Base-by-base conservation (phyloP, 2,329 filamentous ascomycete genomes). In the Penicillium sp. region DNA sequence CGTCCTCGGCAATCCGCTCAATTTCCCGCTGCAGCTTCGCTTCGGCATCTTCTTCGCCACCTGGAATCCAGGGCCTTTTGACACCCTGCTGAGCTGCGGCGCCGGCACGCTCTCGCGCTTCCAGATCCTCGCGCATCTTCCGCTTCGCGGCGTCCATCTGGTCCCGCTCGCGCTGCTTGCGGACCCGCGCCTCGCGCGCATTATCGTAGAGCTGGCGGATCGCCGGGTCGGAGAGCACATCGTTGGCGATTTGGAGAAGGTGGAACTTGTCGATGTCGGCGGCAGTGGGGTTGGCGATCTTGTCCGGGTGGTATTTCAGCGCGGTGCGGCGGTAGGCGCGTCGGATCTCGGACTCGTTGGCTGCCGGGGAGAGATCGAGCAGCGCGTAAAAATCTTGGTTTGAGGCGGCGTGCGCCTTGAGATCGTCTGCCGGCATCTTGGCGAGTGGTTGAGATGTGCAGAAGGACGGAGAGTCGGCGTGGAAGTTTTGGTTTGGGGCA, bases 281-380 rank as follows among this genome's bases (percentile, higher is more conserved):
- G 5, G 78, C 76, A 4, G 89, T 91, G 39, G 83, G 79, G 54
- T 85, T 86, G 63, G 88, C 85, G 56, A 93, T 88, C 78, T 97
- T 96, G 82, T 98, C 94, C 1, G 94, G 94, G 75, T 98, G 94
- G 80, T 93, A 92, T 70, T 91, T 92, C n/a, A 96, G 82, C 3
- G 92, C 92, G 33, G 89, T 88, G 69, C 91, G 90, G 59, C 92
- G 87, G 82, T 94, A 97, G 46, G 91, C 92, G 66, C 89, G 87
- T 63, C 91, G 88, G 69, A 96, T 89, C 62, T 92, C 89, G n/a
- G 86, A 79, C 56, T 89, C 88, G 19, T 83, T 78, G 0, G 88
- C 85, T 18, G 87, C 83, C 19, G 86, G 81, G 56, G 86, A 80
- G 51, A 95, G 81, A 56, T 84, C 84, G 16, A 96, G 84, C 27